These are phyloP conservation scores for Lophiotrema nucula DNA, from an alignment of 495 filamentous ascomycete species.

Conservation along the genomic window DNA sequence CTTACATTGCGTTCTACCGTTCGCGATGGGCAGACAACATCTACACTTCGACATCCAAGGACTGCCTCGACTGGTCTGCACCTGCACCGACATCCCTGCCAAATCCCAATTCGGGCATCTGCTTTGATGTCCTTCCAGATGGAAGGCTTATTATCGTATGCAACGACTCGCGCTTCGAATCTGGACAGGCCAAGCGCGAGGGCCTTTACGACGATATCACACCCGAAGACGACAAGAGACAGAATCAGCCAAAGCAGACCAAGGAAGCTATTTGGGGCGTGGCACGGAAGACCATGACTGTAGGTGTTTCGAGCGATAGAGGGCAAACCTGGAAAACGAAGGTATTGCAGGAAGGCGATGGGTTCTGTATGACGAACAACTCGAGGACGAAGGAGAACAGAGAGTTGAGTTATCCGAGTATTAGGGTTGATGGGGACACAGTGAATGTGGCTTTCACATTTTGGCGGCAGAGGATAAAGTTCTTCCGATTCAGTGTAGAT, in stretches of 20 bases:
- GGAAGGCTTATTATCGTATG: constrained; percentile 6
- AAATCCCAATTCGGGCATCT: constrained; percentile 16
- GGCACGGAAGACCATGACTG: constrained; percentile 13
- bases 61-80: constrained; percentile 5
- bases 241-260: constrained; percentile 3
- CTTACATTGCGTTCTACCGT: constrained; percentile 12
- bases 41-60: not conserved
- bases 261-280: constrained; percentile 16
- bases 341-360: constrained; percentile 17
- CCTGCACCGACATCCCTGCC: constrained; percentile 1
- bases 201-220: constrained; percentile 22
- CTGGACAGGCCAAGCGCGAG: constrained; percentile 8
- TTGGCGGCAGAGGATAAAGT: constrained; percentile 16
- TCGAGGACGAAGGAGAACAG: constrained; percentile 1
- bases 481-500: not conserved
- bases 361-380: constrained; percentile 16
- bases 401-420: constrained; percentile 23
- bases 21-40: constrained; percentile 17
- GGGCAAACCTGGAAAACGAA: constrained; percentile 5
- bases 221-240: constrained; percentile 3
- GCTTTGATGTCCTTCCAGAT: constrained; percentile 5
- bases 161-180: constrained; percentile 10
- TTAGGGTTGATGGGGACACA: not conserved
- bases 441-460: constrained; percentile 16
- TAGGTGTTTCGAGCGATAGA: constrained; percentile 1